Base-by-base conservation (phyloP, 176 grass and related monocot genomes). In the Juncus inflexus region DNA sequence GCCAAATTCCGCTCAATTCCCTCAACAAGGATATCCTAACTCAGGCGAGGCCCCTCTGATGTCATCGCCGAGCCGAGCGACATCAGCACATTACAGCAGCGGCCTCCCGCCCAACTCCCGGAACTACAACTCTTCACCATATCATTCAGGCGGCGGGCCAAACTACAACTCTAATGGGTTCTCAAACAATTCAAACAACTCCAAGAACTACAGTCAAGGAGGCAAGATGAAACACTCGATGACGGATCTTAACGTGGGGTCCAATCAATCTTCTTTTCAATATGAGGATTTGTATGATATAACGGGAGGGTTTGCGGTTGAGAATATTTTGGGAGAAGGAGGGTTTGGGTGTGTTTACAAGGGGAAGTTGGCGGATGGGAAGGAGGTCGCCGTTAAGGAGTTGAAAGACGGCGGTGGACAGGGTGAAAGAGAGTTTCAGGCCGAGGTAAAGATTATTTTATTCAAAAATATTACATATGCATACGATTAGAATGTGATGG, bases 291-390 rank as follows among this genome's bases (percentile, higher is more conserved):
- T 96, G 13, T 91, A 91, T 38, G 74, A 81, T 40, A 86, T 91
- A 79, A 96, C 92, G 0, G 63, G 66, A 38, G 92, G 92, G 35
- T 91, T 96, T 69, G 59, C 84, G 12, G 69, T 76, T 6, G 83
- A 83, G 37, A 88, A 89, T n/a, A 62, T 96, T 3, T 60, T 96
- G 3, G 92, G 92, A 5, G 87, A 96, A 81, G 92, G 92, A 38
- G 92, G 92, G 4, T 96, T 96, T 66, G 92, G 87, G 60, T 96
- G 84, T 72, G 92, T 96, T 42, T 96, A 81, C 77, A 81, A 88
- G 73, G 92, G 87, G 14, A 78, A 76, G 45, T 84, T 91, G 8
- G 64, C 63, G 15, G 87, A 89, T 63, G 82, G 87, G 55, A 75
- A 81, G 74, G 65, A 77, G 58, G 92, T 96, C 0, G 92, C 92